These are phyloP conservation scores for Buddleja alternifolia DNA, from an alignment of 257 asterid genomes.

Conservation along the genomic window DNA sequence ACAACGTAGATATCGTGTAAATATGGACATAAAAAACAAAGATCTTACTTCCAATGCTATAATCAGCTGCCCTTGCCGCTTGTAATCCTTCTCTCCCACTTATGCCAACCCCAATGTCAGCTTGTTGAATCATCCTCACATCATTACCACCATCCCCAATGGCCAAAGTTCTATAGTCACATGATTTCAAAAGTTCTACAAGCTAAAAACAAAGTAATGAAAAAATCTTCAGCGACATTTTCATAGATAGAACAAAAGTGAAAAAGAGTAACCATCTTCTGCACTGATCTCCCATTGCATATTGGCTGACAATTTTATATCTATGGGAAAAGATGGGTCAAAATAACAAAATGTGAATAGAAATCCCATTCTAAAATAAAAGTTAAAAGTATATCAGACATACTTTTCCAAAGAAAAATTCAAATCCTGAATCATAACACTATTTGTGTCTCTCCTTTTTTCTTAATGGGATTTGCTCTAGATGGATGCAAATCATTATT, in stretches of 20 bases:
- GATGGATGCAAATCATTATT: slow-evolving; percentile 7
- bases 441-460: not conserved
- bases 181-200: slow-evolving; percentile 87
- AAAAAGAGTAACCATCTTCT: slow-evolving; percentile 19
- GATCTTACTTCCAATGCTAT: slow-evolving; percentile 95
- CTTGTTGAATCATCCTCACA: slow-evolving; percentile 99
- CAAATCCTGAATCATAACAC: not conserved
- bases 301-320: slow-evolving; percentile 20
- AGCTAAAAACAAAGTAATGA: slow-evolving; percentile 56
- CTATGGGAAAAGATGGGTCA: not conserved
- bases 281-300: slow-evolving; percentile 4
- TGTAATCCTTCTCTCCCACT: slow-evolving; percentile 99
- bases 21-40: slow-evolving; percentile 20
- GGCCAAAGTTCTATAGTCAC: slow-evolving; percentile 98
- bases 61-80: slow-evolving; percentile 99
- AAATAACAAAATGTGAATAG: not conserved
- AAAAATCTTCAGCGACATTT: slow-evolving; percentile 21
- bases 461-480: not conserved
- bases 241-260: slow-evolving; percentile 12
- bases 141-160: slow-evolving; percentile 99
- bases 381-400: not conserved
- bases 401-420: not conserved
- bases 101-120: slow-evolving; percentile 99
- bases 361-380: not conserved
- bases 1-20: slow-evolving; percentile 18